A percentile compares a stretch with the other conserved stretches of the same genome.
Evolutionary conservation across 345 rosid species (phyloP).

Genomic region (Conringia planisiliqua): DNA sequence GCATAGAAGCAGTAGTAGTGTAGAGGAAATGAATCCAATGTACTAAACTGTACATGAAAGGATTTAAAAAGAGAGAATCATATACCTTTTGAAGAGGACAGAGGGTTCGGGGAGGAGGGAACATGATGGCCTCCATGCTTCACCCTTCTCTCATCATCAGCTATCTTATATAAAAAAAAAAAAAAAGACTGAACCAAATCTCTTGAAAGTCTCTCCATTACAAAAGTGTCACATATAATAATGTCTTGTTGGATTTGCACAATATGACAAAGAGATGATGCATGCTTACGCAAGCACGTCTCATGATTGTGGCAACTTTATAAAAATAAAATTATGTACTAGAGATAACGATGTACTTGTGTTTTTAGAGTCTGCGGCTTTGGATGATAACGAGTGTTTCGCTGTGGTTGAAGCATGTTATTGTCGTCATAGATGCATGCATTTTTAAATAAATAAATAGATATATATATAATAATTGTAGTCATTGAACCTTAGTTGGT

Average conservation of each 20-base stretch:
- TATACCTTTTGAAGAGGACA: constrained; percentile 42
- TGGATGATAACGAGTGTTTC: neutral
- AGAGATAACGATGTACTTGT: constrained; percentile 5
- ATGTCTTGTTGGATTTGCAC: constrained; percentile 29
- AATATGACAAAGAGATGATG: constrained; percentile 41
- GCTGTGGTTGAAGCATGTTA: neutral
- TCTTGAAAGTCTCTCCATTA: constrained; percentile 34
- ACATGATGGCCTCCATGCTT: constrained; percentile 85
- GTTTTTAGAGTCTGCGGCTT: neutral
- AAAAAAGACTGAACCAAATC: constrained; percentile 35
- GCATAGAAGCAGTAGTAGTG: neutral
- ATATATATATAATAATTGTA: neutral
- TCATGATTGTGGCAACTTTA: constrained; percentile 21
- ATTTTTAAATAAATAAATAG: neutral
- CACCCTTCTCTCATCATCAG: constrained; percentile 36
- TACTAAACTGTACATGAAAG: constrained; percentile 19
- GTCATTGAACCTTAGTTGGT: neutral
- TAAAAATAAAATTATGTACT: neutral
- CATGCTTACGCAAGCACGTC: constrained; percentile 54
- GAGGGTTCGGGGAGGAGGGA: constrained; percentile 61
- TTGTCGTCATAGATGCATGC: neutral
- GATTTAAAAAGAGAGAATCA: neutral
- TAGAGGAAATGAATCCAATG: constrained; percentile 16
- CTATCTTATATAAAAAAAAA: constrained; percentile 27
- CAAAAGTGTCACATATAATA: constrained; percentile 20